These are phyloP conservation scores for Artemisia annua DNA, from an alignment of 129 eudicot species.

Conservation along the genomic window DNA sequence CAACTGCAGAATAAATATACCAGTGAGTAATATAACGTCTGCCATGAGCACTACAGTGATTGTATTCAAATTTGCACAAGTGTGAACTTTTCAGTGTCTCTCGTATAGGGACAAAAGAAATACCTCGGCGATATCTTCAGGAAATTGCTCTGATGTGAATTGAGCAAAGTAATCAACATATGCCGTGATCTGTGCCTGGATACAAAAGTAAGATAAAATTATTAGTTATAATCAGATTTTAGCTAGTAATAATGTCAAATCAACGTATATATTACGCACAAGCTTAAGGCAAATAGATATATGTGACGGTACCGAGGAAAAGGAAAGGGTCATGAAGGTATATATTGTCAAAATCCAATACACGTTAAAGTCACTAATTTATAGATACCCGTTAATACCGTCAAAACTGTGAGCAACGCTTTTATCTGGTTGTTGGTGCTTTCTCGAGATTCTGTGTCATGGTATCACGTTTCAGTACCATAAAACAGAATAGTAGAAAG, in stretches of 20 bases:
- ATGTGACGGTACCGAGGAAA: too few species aligned
- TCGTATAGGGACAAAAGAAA: neutral
- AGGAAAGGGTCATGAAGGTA: too few species aligned
- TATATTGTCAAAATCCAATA: too few species aligned
- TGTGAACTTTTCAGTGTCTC: too few species aligned
- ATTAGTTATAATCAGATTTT: neutral
- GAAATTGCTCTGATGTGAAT: constrained; percentile 86
- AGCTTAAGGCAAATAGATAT: too few species aligned
- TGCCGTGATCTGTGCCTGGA: constrained; percentile 77
- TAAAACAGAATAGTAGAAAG: constrained; percentile 13
- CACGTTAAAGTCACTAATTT: too few species aligned
- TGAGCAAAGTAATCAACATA: constrained; percentile 93
- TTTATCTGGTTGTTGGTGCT: constrained; percentile 2
- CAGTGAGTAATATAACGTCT: constrained; percentile 4
- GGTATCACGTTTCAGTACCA: neutral
- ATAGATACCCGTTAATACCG: neutral
- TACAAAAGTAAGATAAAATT: constrained; percentile 2
- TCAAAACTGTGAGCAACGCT: constrained; percentile 14
- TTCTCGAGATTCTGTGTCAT: constrained; percentile 15
- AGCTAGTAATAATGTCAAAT: too few species aligned
- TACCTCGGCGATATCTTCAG: constrained; percentile 89
- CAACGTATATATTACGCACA: neutral
- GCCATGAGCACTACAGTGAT: too few species aligned
- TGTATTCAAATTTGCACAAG: neutral
- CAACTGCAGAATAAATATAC: constrained; percentile 51